Percentiles rank a stretch among this genome's conserved stretches.
phyloP scores from a whole-genome alignment of 371 early-diverging fungal genomes.

The Haplosporangium sp. region DNA sequence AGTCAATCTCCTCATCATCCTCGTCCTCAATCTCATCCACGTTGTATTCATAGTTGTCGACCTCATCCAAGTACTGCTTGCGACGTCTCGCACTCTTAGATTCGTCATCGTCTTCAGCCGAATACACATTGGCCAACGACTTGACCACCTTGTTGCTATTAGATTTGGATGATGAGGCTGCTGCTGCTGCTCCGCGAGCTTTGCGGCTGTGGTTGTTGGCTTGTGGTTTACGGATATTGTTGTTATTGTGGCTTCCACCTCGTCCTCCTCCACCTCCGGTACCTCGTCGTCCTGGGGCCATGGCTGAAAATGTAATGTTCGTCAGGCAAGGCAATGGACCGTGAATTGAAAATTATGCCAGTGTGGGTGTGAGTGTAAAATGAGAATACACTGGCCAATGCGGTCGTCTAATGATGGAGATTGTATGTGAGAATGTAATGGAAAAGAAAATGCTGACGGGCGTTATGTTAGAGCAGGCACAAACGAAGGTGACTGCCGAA shows the following conservation, averaged over 20 bases:
- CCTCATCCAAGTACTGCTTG: conserved; percentile 74
- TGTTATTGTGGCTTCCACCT: conserved; percentile 5
- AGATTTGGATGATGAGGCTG: conserved; percentile 10
- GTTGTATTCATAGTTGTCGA: conserved; percentile 81
- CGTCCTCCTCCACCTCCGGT: conserved; percentile 10
- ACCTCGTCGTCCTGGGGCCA: conserved; percentile 51
- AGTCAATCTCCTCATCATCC: conserved; percentile 94
- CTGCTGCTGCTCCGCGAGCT: conserved; percentile 31
- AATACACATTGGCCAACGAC: conserved; percentile 46
- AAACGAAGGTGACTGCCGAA: conserved; percentile 11
- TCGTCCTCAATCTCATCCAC: conserved; percentile 78
- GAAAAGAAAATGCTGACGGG: background rate
- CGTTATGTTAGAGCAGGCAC: no score
- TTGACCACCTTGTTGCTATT: conserved; percentile 22
- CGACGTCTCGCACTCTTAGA: conserved; percentile 62
- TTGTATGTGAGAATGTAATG: background rate
- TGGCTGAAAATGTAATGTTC: conserved; percentile 4
- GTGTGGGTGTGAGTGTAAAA: no score
- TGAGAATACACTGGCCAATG: no score
- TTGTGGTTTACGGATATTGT: conserved; percentile 25
- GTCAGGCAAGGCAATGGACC: no score
- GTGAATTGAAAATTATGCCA: no score
- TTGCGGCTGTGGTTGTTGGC: conserved; percentile 47
- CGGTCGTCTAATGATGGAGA: background rate
- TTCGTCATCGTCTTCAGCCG: conserved; percentile 69